A percentile compares a stretch with the other conserved stretches of the same genome.
phyloP scores from a whole-genome alignment of 352 stramenopile species.

The Phytophthora cryptogea region DNA sequence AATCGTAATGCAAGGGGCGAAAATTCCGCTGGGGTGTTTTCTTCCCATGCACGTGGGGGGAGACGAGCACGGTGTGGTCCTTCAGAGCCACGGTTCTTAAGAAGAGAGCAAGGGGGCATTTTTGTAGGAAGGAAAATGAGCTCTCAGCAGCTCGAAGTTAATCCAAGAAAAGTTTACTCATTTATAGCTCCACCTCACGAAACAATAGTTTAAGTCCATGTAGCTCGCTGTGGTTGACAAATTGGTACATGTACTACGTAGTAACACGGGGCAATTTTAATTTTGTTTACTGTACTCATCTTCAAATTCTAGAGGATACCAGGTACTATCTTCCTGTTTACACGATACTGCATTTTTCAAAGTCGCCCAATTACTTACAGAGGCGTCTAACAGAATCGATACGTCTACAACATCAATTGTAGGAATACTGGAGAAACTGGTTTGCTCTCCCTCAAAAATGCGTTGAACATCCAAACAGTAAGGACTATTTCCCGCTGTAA shows the following conservation, averaged over 20 bases:
- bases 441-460: conserved; percentile 7
- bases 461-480: conserved; percentile 19
- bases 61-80: neutral
- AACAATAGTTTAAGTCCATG: neutral
- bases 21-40: neutral
- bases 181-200: neutral
- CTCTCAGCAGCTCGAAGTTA: neutral
- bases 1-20: neutral
- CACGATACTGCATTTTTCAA: conserved; percentile 10
- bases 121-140: neutral
- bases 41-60: neutral
- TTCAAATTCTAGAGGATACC: conserved; percentile 19
- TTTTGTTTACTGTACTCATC: conserved; percentile 21
- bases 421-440: neutral
- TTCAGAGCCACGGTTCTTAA: neutral
- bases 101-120: neutral
- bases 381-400: conserved; percentile 11
- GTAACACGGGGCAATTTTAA: neutral
- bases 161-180: neutral
- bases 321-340: neutral
- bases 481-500: conserved; percentile 27
- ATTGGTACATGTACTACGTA: too few species aligned
- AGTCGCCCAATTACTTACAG: conserved; percentile 3
- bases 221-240: neutral
- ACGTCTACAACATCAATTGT: neutral